Conservation (phyloP, 805 yeast genomes). For the Candida xyloterini region DNA sequence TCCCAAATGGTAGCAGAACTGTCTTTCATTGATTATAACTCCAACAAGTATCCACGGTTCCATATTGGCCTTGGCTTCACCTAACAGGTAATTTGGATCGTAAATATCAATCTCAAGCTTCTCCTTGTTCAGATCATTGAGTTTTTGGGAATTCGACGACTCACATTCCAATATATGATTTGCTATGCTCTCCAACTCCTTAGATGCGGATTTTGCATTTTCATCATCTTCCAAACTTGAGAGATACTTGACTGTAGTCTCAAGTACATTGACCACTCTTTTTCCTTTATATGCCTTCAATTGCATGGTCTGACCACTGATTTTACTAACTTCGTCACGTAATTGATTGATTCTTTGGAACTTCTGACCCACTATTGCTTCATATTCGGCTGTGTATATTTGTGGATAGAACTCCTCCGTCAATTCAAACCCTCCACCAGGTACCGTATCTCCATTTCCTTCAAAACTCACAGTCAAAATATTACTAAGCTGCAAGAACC, state of each 20-base stretch:
- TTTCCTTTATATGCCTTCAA: slow-evolving; percentile 34
- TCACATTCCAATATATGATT: slow-evolving; percentile 11
- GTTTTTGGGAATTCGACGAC: slow-evolving; percentile 15
- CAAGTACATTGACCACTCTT: slow-evolving; percentile 25
- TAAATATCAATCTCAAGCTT: slow-evolving; percentile 21
- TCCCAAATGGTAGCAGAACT: slow-evolving; percentile 31
- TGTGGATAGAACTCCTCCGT: slow-evolving; percentile 38
- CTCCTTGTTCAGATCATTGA: slow-evolving; percentile 15
- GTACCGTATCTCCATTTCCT: slow-evolving; percentile 27
- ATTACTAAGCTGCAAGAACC: slow-evolving; percentile 31
- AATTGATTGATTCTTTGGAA: slow-evolving; percentile 16
- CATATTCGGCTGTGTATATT: slow-evolving; percentile 33
- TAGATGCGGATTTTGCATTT: slow-evolving; percentile 17
- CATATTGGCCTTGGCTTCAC: slow-evolving; percentile 17
- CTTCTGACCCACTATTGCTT: slow-evolving; percentile 21
- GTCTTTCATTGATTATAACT: slow-evolving; percentile 31
- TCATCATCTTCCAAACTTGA: slow-evolving; percentile 8
- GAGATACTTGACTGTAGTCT: slow-evolving; percentile 28
- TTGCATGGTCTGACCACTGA: slow-evolving; percentile 18
- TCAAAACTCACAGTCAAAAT: slow-evolving; percentile 35
- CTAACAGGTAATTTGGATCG: slow-evolving; percentile 29
- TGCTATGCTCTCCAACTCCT: slow-evolving; percentile 21
- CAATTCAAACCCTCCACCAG: slow-evolving; percentile 29
- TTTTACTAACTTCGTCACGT: slow-evolving; percentile 14
- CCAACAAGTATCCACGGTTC: slow-evolving; percentile 42